A percentile compares a stretch with the other conserved stretches of the same genome.
Evolutionary conservation across 129 eudicot species (phyloP).

Genomic region (Saussurea involucrata): DNA sequence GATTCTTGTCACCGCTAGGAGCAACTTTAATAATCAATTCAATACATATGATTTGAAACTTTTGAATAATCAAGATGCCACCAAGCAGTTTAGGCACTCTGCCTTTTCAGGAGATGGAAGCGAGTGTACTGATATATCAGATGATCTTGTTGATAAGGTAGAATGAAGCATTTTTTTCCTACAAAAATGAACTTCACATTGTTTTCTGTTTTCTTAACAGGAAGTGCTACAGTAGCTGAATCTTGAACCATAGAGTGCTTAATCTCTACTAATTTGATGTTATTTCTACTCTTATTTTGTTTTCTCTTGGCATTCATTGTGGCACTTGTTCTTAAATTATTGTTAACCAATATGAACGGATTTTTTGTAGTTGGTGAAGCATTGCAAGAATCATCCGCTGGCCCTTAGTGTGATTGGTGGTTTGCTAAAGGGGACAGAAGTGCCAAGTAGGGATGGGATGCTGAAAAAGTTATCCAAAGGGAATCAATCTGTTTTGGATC

Average conservation of each 20-base stretch:
- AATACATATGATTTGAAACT: slow-evolving; percentile 27
- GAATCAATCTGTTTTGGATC: slow-evolving; percentile 25
- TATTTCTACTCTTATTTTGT: too few relatives aligned
- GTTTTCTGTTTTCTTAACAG: too few relatives aligned
- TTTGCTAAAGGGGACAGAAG: slow-evolving; percentile 26
- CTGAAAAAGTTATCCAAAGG: slow-evolving; percentile 22
- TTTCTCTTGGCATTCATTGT: background rate
- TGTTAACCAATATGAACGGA: background rate
- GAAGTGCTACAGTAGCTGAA: background rate
- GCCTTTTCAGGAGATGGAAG: slow-evolving; percentile 25
- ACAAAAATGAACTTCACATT: background rate
- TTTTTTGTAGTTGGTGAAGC: slow-evolving; percentile 32
- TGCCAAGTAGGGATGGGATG: slow-evolving; percentile 14
- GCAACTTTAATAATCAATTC: slow-evolving; percentile 11
- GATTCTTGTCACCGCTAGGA: slow-evolving; percentile 45
- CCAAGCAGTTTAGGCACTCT: slow-evolving; percentile 28
- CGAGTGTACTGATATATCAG: slow-evolving; percentile 7
- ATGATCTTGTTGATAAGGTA: slow-evolving; percentile 38
- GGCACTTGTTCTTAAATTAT: background rate
- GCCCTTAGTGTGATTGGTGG: slow-evolving; percentile 40
- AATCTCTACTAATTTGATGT: too few relatives aligned
- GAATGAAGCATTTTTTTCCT: background rate
- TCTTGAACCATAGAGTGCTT: background rate
- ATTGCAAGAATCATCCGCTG: slow-evolving; percentile 35
- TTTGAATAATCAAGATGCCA: slow-evolving; percentile 32